These are phyloP conservation scores for Aspergillus proliferans DNA, from an alignment of 2,329 filamentous ascomycete species.

Conservation along the genomic window DNA sequence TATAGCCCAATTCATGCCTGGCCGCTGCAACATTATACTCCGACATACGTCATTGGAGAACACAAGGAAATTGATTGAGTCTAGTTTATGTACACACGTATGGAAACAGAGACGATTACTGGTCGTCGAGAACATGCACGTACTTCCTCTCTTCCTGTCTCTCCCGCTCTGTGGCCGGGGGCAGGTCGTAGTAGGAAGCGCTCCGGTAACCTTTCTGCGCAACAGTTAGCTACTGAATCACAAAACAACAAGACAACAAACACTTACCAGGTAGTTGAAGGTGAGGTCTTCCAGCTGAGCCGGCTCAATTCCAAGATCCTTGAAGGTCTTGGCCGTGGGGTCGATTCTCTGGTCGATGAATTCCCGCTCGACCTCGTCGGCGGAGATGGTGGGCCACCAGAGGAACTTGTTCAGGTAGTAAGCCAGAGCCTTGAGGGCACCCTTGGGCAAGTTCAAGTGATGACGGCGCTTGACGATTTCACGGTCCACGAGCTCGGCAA, in stretches of 20 bases:
- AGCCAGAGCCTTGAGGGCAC: slow-evolving; percentile 67
- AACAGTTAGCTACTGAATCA: slow-evolving; percentile 10
- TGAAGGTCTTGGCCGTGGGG: slow-evolving; percentile 86
- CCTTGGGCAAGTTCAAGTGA: slow-evolving; percentile 86
- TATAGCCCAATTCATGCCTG: too few relatives aligned
- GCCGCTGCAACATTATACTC: too few relatives aligned
- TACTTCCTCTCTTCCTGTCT: slow-evolving; percentile 95
- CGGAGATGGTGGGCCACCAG: slow-evolving; percentile 82
- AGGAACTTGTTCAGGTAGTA: slow-evolving; percentile 70
- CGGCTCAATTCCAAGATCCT: slow-evolving; percentile 84
- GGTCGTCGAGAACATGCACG: slow-evolving; percentile 83
- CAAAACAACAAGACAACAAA: neutral
- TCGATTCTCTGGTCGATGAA: slow-evolving; percentile 93
- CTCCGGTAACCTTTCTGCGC: slow-evolving; percentile 81
- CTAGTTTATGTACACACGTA: slow-evolving; percentile 38
- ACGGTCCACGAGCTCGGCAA: slow-evolving; percentile 78
- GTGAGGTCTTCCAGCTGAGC: slow-evolving; percentile 79
- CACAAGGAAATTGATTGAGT: slow-evolving; percentile 31
- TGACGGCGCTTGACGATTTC: slow-evolving; percentile 87
- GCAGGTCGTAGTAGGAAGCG: slow-evolving; percentile 82
- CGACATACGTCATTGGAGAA: slow-evolving; percentile 8
- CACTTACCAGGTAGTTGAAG: slow-evolving; percentile 84
- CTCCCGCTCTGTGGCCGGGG: slow-evolving; percentile 90
- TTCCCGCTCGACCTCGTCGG: slow-evolving; percentile 83
- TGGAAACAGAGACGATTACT: slow-evolving; percentile 49